These are phyloP conservation scores for Nicotiana otophora DNA, from an alignment of 257 asterid species.

Conservation along the genomic window DNA sequence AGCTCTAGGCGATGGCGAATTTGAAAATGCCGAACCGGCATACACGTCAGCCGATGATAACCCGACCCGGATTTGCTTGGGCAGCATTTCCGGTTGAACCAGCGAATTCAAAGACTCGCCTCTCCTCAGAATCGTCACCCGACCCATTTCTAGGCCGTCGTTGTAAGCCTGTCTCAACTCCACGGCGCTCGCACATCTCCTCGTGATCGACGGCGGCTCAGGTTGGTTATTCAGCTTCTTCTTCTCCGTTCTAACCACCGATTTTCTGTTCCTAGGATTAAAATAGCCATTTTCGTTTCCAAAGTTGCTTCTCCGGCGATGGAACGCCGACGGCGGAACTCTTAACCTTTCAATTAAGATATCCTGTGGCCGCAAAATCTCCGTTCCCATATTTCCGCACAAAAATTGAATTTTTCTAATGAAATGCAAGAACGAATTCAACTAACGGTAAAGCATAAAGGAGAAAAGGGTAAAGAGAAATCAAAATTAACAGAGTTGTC, in stretches of 20 bases:
- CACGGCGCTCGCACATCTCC: conserved; percentile 11
- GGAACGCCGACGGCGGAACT: not conserved
- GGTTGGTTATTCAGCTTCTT: not conserved
- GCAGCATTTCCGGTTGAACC: conserved; percentile 32
- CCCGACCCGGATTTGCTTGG: conserved; percentile 36
- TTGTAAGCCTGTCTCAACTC: not conserved
- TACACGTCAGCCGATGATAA: conserved; percentile 19
- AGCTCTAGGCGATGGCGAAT: conserved; percentile 69
- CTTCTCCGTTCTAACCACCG: conserved; percentile 16
- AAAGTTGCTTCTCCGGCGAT: conserved; percentile 20
- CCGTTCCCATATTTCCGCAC: conserved; percentile 33
- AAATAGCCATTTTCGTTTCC: not conserved
- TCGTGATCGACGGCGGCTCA: not conserved
- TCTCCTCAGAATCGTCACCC: conserved; percentile 19
- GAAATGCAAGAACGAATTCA: not conserved
- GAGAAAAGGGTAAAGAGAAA: not conserved
- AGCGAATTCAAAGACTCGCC: conserved; percentile 50
- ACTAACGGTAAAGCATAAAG: not conserved
- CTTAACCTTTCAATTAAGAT: conserved; percentile 20
- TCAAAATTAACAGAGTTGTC: not conserved
- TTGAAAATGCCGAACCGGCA: conserved; percentile 61
- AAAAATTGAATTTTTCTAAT: not conserved
- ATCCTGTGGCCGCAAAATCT: conserved; percentile 43
- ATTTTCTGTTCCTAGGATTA: conserved; percentile 10
- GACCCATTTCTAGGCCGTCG: not conserved